phyloP scores from a whole-genome alignment of 306 rosid genomes.

The Ochetophila trinervis region DNA sequence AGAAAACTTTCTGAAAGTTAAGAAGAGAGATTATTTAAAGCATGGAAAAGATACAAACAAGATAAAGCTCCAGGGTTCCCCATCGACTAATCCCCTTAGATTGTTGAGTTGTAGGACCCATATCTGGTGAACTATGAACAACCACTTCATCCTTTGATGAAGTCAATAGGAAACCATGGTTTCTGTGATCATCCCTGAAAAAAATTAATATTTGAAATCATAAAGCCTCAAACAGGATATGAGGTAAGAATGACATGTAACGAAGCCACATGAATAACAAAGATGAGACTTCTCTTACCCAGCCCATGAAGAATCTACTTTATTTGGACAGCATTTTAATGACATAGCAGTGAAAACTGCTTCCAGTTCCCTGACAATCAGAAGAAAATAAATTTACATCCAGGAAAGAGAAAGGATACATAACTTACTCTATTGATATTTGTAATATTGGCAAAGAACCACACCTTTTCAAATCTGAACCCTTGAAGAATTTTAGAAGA shows the following conservation, averaged over 20 bases:
- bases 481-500: slow-evolving; percentile 76
- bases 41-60: slow-evolving; percentile 54
- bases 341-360: slow-evolving; percentile 66
- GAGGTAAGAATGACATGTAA: neutral
- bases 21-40: neutral
- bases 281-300: slow-evolving; percentile 45
- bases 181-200: slow-evolving; percentile 50
- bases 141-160: slow-evolving; percentile 57
- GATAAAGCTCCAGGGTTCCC: slow-evolving; percentile 78
- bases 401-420: slow-evolving; percentile 17
- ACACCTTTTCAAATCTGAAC: slow-evolving; percentile 78
- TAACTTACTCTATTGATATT: neutral
- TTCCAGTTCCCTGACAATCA: slow-evolving; percentile 71
- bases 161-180: slow-evolving; percentile 55
- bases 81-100: slow-evolving; percentile 48
- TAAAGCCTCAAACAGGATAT: neutral
- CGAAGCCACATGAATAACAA: slow-evolving; percentile 15
- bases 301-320: slow-evolving; percentile 49
- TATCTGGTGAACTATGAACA: slow-evolving; percentile 57
- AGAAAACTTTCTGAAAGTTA: neutral
- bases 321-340: slow-evolving; percentile 70
- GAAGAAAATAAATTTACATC: slow-evolving; percentile 23
- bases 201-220: slow-evolving; percentile 17
- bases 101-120: slow-evolving; percentile 42
- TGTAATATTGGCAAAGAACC: neutral